Evolutionary conservation across 2,329 filamentous ascomycete genomes (phyloP).

Genomic region (Chrysoporthe cubensis): DNA sequence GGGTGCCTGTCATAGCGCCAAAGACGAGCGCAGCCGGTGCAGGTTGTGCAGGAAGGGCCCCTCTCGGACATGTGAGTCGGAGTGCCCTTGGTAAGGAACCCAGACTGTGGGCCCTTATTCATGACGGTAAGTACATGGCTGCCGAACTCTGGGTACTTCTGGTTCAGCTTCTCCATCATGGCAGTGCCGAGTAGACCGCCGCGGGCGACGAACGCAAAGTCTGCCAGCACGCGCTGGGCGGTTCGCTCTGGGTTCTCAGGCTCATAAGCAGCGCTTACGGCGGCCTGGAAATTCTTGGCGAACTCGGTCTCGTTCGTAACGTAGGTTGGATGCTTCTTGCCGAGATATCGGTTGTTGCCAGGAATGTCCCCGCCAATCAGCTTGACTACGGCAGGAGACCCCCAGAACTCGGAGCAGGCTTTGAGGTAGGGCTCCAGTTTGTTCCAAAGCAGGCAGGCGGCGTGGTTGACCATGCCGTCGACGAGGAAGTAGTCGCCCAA

Average conservation of each 20-base stretch:
- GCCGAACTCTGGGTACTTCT: not conserved
- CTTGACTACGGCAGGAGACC: not conserved
- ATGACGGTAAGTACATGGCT: not conserved
- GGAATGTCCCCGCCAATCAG: too few relatives aligned
- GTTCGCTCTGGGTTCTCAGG: not conserved
- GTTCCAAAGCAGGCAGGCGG: not conserved
- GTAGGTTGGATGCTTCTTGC: not conserved
- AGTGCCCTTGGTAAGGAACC: not conserved
- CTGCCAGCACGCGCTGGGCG: not conserved
- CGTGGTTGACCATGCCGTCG: not conserved
- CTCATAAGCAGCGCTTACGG: not conserved
- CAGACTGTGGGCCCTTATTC: not conserved
- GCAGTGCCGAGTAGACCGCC: not conserved
- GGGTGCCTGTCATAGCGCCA: conserved; percentile 1
- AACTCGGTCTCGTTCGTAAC: not conserved
- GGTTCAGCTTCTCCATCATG: not conserved
- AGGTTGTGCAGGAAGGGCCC: not conserved
- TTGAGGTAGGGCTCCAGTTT: not conserved
- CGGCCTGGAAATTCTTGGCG: not conserved
- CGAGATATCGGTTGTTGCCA: not conserved
- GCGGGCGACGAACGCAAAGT: not conserved
- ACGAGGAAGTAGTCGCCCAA: not conserved
- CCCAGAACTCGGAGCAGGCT: not conserved
- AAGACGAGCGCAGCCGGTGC: not conserved
- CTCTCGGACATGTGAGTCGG: not conserved